phyloP scores from a whole-genome alignment of 345 rosid species.

The Eutrema japonicum region DNA sequence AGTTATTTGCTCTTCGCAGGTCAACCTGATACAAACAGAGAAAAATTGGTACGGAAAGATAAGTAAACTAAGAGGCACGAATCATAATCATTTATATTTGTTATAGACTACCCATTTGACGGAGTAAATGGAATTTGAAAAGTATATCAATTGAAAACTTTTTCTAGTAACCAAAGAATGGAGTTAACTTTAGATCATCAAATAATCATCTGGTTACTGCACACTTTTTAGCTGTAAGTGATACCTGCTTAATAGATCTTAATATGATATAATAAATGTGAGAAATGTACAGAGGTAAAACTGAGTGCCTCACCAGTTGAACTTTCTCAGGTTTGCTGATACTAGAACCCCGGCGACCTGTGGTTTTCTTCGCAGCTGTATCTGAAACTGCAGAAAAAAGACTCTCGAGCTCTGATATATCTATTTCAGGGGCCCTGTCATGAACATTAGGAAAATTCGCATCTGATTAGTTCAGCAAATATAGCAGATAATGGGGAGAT shows the following conservation, averaged over 20 bases:
- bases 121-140: not conserved
- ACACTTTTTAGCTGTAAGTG: constrained; percentile 7
- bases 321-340: constrained; percentile 92
- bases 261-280: constrained; percentile 8
- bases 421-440: constrained; percentile 97
- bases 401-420: constrained; percentile 94
- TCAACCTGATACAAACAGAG: constrained; percentile 67
- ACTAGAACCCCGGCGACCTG: constrained; percentile 79
- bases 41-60: not conserved
- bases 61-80: constrained; percentile 16
- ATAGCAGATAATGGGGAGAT: constrained; percentile 9
- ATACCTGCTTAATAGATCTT: constrained; percentile 9
- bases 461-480: constrained; percentile 6
- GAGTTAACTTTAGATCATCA: constrained; percentile 20
- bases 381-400: constrained; percentile 91
- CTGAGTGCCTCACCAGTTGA: constrained; percentile 73
- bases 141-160: constrained; percentile 3
- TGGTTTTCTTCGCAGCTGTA: constrained; percentile 60
- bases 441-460: constrained; percentile 23
- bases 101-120: constrained; percentile 16
- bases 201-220: constrained; percentile 4
- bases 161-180: constrained; percentile 11
- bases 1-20: constrained; percentile 93
- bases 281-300: constrained; percentile 27
- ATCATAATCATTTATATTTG: not conserved